Conservation (phyloP, 257 asterid species). For the Capsicum rhomboideum region DNA sequence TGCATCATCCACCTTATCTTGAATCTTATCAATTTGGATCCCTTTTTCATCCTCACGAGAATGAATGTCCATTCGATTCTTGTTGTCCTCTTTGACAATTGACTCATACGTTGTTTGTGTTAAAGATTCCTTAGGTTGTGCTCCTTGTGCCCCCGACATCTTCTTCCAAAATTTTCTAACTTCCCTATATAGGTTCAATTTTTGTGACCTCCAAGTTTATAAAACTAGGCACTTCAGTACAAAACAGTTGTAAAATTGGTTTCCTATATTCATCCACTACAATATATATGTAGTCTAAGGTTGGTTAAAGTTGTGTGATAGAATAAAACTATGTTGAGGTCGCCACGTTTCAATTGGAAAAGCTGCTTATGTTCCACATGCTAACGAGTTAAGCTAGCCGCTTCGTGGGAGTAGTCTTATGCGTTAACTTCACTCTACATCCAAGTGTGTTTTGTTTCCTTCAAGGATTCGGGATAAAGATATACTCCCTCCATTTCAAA, state of each 20-base stretch:
- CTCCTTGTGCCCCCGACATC: conserved; percentile 97
- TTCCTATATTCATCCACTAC: neutral
- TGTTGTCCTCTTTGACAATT: conserved; percentile 54
- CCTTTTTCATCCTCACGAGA: conserved; percentile 80
- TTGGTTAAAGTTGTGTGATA: neutral
- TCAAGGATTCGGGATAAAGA: too few relatives aligned
- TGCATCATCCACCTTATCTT: conserved; percentile 77
- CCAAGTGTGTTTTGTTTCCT: too few relatives aligned
- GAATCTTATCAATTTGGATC: conserved; percentile 44
- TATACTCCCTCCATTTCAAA: too few relatives aligned
- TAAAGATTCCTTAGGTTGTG: conserved; percentile 66
- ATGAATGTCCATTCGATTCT: conserved; percentile 43
- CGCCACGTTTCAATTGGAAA: neutral
- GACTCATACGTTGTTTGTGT: conserved; percentile 74
- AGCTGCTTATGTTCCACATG: neutral
- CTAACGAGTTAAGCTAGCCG: neutral
- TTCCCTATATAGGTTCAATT: neutral
- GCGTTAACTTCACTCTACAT: neutral
- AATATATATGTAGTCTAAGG: neutral
- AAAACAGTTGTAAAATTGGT: neutral
- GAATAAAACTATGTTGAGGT: neutral
- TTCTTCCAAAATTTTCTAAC: neutral
- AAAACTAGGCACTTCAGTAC: neutral
- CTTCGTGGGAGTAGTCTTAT: neutral
- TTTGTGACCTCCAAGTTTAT: neutral